Evolutionary conservation across 306 rosid species (phyloP), one percentile per base, ranked within the genome.

Genomic region (Cucumis cinereus): DNA sequence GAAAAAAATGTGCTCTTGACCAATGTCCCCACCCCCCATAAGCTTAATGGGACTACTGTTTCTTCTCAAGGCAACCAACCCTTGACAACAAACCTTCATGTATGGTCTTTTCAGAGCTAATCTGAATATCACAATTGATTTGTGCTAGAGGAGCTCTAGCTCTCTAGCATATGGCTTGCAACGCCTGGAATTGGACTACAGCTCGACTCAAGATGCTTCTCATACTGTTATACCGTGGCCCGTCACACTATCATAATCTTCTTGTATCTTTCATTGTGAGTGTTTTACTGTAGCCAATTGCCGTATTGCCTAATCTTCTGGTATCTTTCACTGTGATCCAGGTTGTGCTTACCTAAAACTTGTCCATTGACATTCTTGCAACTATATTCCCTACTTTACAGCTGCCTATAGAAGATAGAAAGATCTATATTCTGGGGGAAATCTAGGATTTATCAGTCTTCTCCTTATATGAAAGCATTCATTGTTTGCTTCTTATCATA

Each of bases 171-270:
- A 30, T 70, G 59, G 22, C 58, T 47, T 47, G 24, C 58, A 24
- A 47, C 26, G 40, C 14, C 24, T 49, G 24, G 58, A 70, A 70
- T 70, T 70, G 75, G 75, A 70, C 41, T 70, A 70, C 41, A 70
- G 75, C 59, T 45, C 41, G 9, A 70, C 59, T 16, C 75, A 0
- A 70, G 75, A 16, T 70, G 75, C 75, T 49, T 56, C 6, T 22
- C 33, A 7, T 15, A 41, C 38, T 67, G 19, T 67, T 67, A 5
- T 40, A 35, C 73, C 19, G 30, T 67, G 54, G 53, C 53, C 53
- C 10, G 16, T 20, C 11, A 0, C 35, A 10, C 23, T 6, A 47
- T n/a, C 52, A 66, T 11, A 40, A 40, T 66, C 73, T 20, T 66
- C 73, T 66, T 49, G 52, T 66, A 66, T 66, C 50, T 59, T 66